Evolutionary conservation across 345 rosid genomes (phyloP), one percentile per base, ranked within the genome.

Genomic region (Isatis tinctoria): DNA sequence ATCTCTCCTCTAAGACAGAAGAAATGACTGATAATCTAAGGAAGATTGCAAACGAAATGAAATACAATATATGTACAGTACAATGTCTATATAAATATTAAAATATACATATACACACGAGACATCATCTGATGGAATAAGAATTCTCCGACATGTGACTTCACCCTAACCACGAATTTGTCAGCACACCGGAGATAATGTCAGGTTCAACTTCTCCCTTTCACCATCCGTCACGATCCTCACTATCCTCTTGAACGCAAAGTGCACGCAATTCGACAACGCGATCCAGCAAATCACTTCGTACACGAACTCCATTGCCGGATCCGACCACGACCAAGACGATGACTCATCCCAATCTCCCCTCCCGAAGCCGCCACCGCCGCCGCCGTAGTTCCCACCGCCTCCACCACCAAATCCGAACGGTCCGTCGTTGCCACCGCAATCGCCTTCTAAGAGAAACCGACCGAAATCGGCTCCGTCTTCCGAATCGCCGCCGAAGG

Each of bases 271-370:
- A 33, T 84, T 90, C 36, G 99, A 88, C 36, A 95, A 71, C 0
- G 90, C 97, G 10, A 95, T 95, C 99, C 99, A 95, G 48, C 83
- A 86, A 33, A 95, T 76, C 82, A 95, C 99, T 82, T 95, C 99
- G 35, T 92, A 91, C n/a, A 91, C 82, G 16, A 91, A 95, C 36
- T 82, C 85, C 74, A 86, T 83, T 2, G 97, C 96, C 2, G 86
- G 82, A 67, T 60, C 81, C 0, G 86, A 83, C 83, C 91, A 84
- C 22, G 91, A 83, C 24, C 81, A 83, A 59, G 80, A 84, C 4
- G 80, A 78, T 20, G 88, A 79, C 44, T 86, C 96, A 16, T 92
- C 96, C 96, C 90, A 88, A 48, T 76, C 67, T 10, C 82, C 84
- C 17, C 85, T 82, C 6, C 86, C 94, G 6, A 81, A 81, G 4